These are phyloP conservation scores for Phytophthora pistaciae DNA, from an alignment of 352 stramenopile genomes.

Conservation along the genomic window DNA sequence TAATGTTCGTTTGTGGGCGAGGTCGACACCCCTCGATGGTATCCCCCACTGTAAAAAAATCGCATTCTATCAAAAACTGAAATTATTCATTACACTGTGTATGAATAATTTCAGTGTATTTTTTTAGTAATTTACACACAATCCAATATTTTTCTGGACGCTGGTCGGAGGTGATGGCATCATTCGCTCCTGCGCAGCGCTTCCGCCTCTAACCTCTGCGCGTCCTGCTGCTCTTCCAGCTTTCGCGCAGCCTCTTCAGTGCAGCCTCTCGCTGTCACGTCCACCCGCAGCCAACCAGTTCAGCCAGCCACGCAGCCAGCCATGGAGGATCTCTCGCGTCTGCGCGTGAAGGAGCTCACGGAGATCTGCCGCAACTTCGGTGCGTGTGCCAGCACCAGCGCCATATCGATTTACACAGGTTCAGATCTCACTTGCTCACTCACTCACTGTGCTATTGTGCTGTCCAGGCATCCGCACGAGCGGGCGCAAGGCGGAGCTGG, in stretches of 20 bases:
- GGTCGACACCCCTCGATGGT: no score
- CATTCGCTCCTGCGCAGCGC: not conserved
- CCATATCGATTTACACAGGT: not conserved
- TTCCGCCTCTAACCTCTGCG: not conserved
- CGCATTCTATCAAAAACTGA: no score
- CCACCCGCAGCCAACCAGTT: not conserved
- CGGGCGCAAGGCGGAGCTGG: slow-evolving; percentile 80
- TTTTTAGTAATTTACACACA: no score
- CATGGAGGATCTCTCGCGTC: slow-evolving; percentile 57
- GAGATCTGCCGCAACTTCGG: slow-evolving; percentile 83
- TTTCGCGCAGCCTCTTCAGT: not conserved
- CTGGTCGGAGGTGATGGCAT: not conserved
- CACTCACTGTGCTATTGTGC: not conserved
- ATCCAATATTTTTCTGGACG: not conserved
- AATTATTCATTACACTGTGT: no score
- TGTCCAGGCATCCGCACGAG: slow-evolving; percentile 69
- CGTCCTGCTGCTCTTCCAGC: not conserved
- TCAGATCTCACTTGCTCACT: not conserved
- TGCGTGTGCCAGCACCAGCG: slow-evolving; percentile 26
- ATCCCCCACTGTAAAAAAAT: no score
- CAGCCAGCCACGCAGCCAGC: not conserved
- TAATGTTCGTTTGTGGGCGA: no score
- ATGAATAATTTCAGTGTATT: no score
- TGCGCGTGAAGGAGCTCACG: slow-evolving; percentile 85
- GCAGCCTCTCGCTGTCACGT: not conserved